Percentiles rank a stretch among this genome's conserved stretches.
phyloP scores from a whole-genome alignment of 768 basidiomycete genomes.

The Hypholoma fasciculare region DNA sequence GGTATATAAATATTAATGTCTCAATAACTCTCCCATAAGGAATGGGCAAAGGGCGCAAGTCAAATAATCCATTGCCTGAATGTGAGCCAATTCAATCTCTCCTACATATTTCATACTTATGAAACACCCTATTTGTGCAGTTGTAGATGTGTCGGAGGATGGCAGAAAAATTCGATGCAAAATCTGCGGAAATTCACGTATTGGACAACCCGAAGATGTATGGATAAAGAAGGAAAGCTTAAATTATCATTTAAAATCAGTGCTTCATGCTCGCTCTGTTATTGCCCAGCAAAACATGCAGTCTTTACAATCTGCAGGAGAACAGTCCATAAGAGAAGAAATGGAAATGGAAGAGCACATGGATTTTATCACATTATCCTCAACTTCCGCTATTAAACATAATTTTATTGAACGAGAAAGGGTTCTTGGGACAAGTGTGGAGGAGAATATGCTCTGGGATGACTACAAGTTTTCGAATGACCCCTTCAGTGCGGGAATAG shows the following conservation, averaged over 20 bases:
- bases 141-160: background rate
- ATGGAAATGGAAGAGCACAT: background rate
- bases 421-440: no score
- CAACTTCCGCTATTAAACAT: background rate
- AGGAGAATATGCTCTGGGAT: background rate
- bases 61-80: no score
- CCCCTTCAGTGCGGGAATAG: conserved; percentile 13
- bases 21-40: no score
- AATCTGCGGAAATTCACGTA: background rate
- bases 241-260: background rate
- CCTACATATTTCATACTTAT: no score
- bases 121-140: background rate
- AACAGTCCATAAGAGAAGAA: background rate
- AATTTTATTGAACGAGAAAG: no score
- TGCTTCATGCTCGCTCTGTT: background rate
- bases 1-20: no score
- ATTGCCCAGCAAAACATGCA: background rate
- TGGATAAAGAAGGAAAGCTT: conserved; percentile 5
- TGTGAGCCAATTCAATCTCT: no score
- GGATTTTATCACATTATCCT: background rate
- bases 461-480: background rate
- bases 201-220: background rate
- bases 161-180: conserved; percentile 2
- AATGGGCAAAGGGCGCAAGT: no score
- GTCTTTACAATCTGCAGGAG: background rate